These are phyloP conservation scores for Brassica carinata DNA, from an alignment of 345 rosid species.

Conservation along the genomic window DNA sequence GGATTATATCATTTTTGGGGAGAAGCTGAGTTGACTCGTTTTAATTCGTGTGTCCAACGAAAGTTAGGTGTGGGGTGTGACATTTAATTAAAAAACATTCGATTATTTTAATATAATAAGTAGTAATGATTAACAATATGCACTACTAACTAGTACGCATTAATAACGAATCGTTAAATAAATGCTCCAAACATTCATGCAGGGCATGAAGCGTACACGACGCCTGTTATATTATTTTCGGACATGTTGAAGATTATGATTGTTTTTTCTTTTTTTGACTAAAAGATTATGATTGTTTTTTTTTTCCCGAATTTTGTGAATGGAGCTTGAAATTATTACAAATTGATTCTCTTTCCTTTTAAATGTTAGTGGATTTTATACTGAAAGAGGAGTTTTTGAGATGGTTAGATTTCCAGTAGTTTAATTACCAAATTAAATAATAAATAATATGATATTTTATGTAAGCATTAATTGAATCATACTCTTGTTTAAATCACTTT, in stretches of 20 bases:
- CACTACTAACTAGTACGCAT: slow-evolving; percentile 22
- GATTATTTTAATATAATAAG: background rate
- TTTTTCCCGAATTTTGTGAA: background rate
- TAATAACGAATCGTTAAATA: slow-evolving; percentile 22
- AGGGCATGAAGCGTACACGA: slow-evolving; percentile 28
- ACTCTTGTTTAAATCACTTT: background rate
- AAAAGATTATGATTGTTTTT: background rate
- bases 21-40: slow-evolving; percentile 43
- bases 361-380: no score
- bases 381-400: background rate
- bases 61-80: background rate
- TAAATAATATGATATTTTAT: background rate
- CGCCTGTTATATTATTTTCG: background rate
- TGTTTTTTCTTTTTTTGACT: background rate
- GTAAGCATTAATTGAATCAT: background rate
- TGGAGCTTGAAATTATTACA: background rate
- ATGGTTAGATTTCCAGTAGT: background rate
- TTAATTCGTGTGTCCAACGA: slow-evolving; percentile 29
- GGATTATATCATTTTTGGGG: background rate
- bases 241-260: slow-evolving; percentile 18
- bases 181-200: slow-evolving; percentile 29
- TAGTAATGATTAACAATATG: background rate
- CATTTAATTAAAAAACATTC: slow-evolving; percentile 26
- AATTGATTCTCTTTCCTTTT: background rate
- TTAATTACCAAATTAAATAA: background rate